A percentile compares a stretch with the other conserved stretches of the same genome.
Conservation (phyloP, 2,329 filamentous ascomycete genomes). For the Fusarium sacchari region DNA sequence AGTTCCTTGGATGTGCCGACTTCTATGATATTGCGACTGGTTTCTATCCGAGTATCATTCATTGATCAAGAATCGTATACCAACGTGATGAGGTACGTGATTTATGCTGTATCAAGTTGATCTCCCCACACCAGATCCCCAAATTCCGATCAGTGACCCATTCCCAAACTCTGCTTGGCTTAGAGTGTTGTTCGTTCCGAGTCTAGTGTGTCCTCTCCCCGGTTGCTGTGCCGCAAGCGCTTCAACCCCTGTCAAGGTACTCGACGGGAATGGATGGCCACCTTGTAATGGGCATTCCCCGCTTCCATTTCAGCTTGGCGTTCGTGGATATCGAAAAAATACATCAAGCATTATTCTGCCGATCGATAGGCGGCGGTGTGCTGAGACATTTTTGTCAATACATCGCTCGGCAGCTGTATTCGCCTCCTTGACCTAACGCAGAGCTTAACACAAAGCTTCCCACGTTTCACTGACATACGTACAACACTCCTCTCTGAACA, state of each 20-base stretch:
- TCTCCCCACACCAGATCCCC: conserved; percentile 28
- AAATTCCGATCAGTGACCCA: conserved; percentile 20
- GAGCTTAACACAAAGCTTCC: conserved; percentile 33
- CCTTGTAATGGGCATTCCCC: conserved; percentile 20
- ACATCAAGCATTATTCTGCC: neutral
- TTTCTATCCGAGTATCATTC: neutral
- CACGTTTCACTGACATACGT: conserved; percentile 23
- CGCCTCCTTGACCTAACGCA: conserved; percentile 20
- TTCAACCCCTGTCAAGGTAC: conserved; percentile 13
- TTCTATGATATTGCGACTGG: neutral
- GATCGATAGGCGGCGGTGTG: neutral
- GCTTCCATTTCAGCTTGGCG: conserved; percentile 32
- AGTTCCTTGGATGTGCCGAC: neutral
- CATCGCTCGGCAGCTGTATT: neutral
- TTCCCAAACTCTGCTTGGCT: conserved; percentile 22
- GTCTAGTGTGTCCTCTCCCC: conserved; percentile 27
- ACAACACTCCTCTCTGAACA: conserved; percentile 5
- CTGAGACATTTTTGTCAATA: conserved; percentile 14
- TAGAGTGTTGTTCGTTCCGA: conserved; percentile 11
- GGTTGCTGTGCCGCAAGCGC: conserved; percentile 31
- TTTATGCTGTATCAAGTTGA: neutral
- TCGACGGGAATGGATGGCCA: conserved; percentile 24
- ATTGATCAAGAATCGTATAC: neutral
- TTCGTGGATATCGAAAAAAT: conserved; percentile 1
- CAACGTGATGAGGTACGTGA: conserved; percentile 31